Evolutionary conservation across 371 early-diverging fungal species (phyloP), one percentile per base, ranked within the genome.

Genomic region (Mortierella sp.): DNA sequence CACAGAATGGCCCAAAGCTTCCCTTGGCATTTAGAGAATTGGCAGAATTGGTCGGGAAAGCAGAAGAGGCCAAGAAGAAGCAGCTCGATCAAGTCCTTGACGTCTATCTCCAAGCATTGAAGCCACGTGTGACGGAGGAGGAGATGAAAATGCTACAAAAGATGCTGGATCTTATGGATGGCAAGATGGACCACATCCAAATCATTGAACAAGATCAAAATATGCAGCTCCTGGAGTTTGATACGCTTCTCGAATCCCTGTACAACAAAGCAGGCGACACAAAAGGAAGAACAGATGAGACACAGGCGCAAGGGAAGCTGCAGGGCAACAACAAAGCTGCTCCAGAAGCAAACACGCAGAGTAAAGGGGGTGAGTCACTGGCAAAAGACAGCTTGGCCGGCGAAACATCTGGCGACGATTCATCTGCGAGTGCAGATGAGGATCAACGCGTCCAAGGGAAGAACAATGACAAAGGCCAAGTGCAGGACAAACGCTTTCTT

Each of bases 281-380:
- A 43, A 29, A 50, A 37, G 21, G 43, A 49, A 27, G 22, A 44
- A 50, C 13, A 17, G 48, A 19, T 4, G 40, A 28, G 24, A 25
- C 3, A 34, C 25, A 40, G 21, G 21, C 27, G 47, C 24, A 29
- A 28, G 16, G n/a, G 25, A 41, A 57, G 9, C 16, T 17, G 6
- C 50, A 59, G 39, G 57, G 37, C 34, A 37, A 37, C 41, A 41
- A 41, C n/a, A n/a, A n/a, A n/a, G n/a, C n/a, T n/a, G n/a, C n/a
- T n/a, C n/a, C n/a, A n/a, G n/a, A n/a, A n/a, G n/a, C 13, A 34
- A 45, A 40, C 7, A 31, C 58, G 25, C 48, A 54, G 17, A 25
- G 40, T 5, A 44, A 22, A 21, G 34, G 24, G 9, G 29, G 47
- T 27, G 48, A 62, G 22, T 53, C 28, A 21, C 28, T 7, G 22